These are phyloP conservation scores for Acacia pycnantha DNA, from an alignment of 331 rosid genomes.

Conservation along the genomic window DNA sequence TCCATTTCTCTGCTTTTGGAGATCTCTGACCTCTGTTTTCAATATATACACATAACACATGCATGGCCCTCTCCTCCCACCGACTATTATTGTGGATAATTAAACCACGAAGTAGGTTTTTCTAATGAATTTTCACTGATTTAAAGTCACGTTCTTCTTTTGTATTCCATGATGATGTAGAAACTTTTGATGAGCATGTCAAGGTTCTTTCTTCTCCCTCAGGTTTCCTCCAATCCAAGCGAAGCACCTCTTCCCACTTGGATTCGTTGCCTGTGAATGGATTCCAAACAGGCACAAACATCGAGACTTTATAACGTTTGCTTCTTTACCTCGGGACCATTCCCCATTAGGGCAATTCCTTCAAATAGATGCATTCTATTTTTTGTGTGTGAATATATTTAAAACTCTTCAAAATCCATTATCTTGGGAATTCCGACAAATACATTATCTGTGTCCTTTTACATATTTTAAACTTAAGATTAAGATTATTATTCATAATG, in stretches of 20 bases:
- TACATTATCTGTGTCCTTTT: neutral
- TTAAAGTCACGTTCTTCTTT: neutral
- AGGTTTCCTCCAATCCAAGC: slow-evolving; percentile 32
- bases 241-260: slow-evolving; percentile 34
- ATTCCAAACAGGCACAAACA: too few relatives aligned
- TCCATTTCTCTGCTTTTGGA: neutral
- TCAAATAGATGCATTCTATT: neutral
- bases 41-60: neutral
- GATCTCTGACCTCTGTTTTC: neutral
- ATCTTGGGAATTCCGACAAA: too few relatives aligned
- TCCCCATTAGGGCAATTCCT: neutral
- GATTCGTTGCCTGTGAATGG: too few relatives aligned
- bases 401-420: neutral
- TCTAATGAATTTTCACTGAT: slow-evolving; percentile 8
- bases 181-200: slow-evolving; percentile 21
- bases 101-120: neutral
- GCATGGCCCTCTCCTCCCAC: slow-evolving; percentile 20
- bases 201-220: slow-evolving; percentile 14
- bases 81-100: neutral
- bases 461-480: neutral
- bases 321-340: too few relatives aligned
- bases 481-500: neutral
- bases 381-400: neutral
- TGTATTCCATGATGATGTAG: neutral
- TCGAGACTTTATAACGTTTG: too few relatives aligned